A percentile compares a stretch with the other conserved stretches of the same genome.
These are phyloP conservation scores for Amanita exitialis DNA, from an alignment of 768 basidiomycete species.

Conservation along the genomic window DNA sequence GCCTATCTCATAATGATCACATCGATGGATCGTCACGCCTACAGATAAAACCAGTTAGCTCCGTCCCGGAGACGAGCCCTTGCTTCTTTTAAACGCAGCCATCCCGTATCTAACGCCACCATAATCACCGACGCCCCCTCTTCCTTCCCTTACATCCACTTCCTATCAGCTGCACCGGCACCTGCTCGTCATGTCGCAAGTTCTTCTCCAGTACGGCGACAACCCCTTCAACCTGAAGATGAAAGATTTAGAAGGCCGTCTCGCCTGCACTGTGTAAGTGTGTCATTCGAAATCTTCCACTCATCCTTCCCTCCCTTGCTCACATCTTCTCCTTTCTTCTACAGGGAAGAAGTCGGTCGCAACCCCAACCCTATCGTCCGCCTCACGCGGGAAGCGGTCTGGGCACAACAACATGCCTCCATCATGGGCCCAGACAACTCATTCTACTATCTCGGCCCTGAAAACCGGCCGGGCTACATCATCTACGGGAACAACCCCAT, in stretches of 20 bases:
- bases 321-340: constrained; percentile 10
- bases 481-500: constrained; percentile 58
- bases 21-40: neutral
- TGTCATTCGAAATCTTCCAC: neutral
- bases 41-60: neutral
- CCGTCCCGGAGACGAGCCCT: neutral
- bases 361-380: constrained; percentile 55
- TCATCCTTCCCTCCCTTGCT: constrained; percentile 5
- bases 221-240: constrained; percentile 53
- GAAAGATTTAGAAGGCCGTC: constrained; percentile 51
- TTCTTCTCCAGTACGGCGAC: constrained; percentile 55
- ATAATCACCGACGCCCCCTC: constrained; percentile 5
- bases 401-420: constrained; percentile 56
- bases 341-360: constrained; percentile 33
- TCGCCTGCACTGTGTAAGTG: constrained; percentile 62
- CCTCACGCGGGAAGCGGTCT: constrained; percentile 52
- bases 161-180: constrained; percentile 6
- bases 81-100: neutral
- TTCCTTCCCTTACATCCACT: constrained; percentile 13
- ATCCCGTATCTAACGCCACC: neutral
- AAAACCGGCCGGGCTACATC: constrained; percentile 47
- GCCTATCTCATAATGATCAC: neutral
- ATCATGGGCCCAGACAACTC: constrained; percentile 79
- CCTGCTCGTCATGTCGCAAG: constrained; percentile 14
- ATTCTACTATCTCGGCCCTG: constrained; percentile 68